Conservation (phyloP, 257 asterid species). For the Orobanche coerulescens region DNA sequence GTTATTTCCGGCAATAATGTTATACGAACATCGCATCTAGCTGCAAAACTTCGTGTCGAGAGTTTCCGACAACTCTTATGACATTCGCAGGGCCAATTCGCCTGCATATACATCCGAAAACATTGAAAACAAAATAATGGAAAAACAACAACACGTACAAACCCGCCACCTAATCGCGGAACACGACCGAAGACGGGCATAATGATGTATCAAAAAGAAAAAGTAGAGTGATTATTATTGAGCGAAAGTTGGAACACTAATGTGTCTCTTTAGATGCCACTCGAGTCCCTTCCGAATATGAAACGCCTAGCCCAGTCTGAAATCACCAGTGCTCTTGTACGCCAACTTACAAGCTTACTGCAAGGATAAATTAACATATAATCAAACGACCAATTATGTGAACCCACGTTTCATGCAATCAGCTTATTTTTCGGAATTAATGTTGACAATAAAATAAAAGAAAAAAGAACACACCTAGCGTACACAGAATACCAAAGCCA, state of each 20-base stretch:
- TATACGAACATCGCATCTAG: slow-evolving; percentile 26
- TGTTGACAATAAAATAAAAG: background rate
- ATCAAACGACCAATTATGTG: background rate
- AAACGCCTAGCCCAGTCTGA: slow-evolving; percentile 84
- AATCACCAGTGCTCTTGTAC: slow-evolving; percentile 84
- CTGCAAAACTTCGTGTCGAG: slow-evolving; percentile 35
- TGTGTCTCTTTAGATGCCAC: slow-evolving; percentile 45
- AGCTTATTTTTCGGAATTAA: background rate
- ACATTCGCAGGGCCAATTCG: slow-evolving; percentile 15
- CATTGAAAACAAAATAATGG: background rate
- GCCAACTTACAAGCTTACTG: slow-evolving; percentile 98
- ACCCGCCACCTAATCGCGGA: background rate
- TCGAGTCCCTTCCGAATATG: slow-evolving; percentile 90
- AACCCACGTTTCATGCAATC: background rate
- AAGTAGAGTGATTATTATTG: slow-evolving; percentile 8
- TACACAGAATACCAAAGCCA: slow-evolving; percentile 99
- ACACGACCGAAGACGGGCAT: background rate
- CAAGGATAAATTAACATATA: slow-evolving; percentile 3
- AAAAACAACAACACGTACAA: background rate
- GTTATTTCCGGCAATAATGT: background rate
- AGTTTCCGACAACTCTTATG: background rate
- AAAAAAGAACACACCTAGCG: slow-evolving; percentile 51
- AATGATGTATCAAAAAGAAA: background rate
- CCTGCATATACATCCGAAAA: slow-evolving; percentile 4
- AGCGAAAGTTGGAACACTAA: background rate